phyloP scores from a whole-genome alignment of 78 protist species.

The Protostelium mycophagum region DNA sequence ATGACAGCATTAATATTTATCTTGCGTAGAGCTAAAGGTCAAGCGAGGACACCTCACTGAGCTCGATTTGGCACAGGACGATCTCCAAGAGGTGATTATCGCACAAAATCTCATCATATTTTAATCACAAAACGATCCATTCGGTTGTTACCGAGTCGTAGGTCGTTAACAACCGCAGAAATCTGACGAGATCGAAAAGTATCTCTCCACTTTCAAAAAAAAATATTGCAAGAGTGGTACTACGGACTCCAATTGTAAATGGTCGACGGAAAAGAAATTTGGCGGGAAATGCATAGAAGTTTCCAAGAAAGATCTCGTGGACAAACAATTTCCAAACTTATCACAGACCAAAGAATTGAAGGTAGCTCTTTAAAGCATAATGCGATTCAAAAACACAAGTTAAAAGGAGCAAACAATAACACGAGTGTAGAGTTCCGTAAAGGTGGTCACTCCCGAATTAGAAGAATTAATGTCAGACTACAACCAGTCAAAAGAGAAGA shows the following conservation, averaged over 20 bases:
- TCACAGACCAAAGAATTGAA: background rate
- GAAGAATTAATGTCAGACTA: background rate
- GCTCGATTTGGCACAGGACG: background rate
- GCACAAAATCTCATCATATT: no score
- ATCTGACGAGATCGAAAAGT: background rate
- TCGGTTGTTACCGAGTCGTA: background rate
- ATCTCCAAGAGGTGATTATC: background rate
- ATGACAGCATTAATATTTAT: background rate
- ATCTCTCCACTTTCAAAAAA: background rate
- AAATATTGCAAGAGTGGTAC: background rate
- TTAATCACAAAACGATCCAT: no score
- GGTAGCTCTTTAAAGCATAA: background rate
- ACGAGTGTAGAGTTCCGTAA: background rate
- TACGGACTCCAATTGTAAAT: background rate
- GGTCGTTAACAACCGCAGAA: background rate
- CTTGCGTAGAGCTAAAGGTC: background rate
- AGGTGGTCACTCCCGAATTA: background rate
- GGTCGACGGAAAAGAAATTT: background rate
- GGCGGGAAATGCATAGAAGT: background rate
- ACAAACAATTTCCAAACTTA: background rate
- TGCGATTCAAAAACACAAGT: no score
- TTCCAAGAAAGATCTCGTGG: background rate
- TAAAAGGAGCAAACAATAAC: no score
- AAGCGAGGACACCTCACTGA: background rate
- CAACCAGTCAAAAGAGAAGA: background rate